phyloP scores from a whole-genome alignment of 768 basidiomycete species.

The Rhodotorula taiwanensis region DNA sequence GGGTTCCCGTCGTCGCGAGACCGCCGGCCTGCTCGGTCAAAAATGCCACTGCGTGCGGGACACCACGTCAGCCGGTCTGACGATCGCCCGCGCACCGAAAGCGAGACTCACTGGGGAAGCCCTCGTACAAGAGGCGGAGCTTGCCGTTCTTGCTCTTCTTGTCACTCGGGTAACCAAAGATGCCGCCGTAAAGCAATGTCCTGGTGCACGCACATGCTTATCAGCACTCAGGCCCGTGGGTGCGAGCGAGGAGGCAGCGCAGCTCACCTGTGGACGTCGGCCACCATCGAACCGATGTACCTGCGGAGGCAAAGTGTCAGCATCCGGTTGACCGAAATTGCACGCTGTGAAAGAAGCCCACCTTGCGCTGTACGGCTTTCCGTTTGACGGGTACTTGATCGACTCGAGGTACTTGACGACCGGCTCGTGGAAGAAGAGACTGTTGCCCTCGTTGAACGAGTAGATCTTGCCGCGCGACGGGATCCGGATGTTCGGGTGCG shows the following conservation, averaged over 20 bases:
- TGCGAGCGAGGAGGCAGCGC: too few species aligned
- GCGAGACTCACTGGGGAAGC: conserved; percentile 90
- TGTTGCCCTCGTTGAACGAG: conserved; percentile 98
- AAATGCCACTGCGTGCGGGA: conserved; percentile 29
- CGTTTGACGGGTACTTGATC: conserved; percentile 77
- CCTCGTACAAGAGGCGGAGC: conserved; percentile 88
- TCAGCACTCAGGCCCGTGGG: too few species aligned
- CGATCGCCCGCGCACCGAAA: background rate
- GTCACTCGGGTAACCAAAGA: conserved; percentile 93
- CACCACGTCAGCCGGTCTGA: background rate
- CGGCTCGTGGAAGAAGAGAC: conserved; percentile 69
- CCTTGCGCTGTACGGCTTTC: conserved; percentile 65
- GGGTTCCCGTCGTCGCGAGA: conserved; percentile 88
- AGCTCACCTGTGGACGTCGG: conserved; percentile 82
- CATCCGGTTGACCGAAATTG: too few species aligned
- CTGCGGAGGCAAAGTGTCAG: conserved; percentile 15
- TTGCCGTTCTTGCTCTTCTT: conserved; percentile 97
- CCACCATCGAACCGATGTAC: conserved; percentile 90
- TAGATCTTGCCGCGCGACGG: conserved; percentile 96
- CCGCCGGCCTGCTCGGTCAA: conserved; percentile 69
- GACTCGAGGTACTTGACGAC: conserved; percentile 72
- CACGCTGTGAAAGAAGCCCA: conserved; percentile 30
- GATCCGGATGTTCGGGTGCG: conserved; percentile 93
- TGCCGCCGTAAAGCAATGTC: conserved; percentile 92
- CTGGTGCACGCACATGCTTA: conserved; percentile 42